Evolutionary conservation across 306 rosid species (phyloP).

Genomic region (Fragaria vesca): DNA sequence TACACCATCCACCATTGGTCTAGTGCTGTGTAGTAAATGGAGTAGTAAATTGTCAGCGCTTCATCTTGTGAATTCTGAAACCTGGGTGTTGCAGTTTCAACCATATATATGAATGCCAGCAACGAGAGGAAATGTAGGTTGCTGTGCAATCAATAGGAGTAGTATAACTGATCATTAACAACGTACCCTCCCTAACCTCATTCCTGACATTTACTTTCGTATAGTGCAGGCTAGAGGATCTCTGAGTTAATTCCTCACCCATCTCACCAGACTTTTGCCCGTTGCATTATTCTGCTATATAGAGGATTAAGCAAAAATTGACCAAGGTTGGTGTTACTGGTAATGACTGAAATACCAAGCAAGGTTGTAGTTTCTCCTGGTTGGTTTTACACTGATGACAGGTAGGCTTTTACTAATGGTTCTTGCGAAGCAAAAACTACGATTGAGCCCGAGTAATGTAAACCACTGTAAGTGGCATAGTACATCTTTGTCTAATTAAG

Average conservation of each 20-base stretch:
- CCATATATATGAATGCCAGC: not conserved
- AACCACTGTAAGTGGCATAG: too few species aligned
- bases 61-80: not conserved
- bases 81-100: not conserved
- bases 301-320: not conserved
- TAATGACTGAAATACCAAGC: not conserved
- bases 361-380: not conserved
- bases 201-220: not conserved
- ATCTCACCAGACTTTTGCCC: not conserved
- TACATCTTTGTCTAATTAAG: too few species aligned
- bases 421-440: too few species aligned
- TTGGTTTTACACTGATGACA: not conserved
- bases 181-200: not conserved
- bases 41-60: constrained; percentile 3
- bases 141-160: not conserved
- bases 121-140: not conserved
- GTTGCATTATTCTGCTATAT: not conserved
- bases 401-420: too few species aligned
- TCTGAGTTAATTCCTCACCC: not conserved
- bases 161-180: not conserved
- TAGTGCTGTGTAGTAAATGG: not conserved
- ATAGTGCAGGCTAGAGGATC: not conserved
- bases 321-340: not conserved
- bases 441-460: too few species aligned
- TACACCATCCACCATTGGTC: not conserved